Conservation (phyloP, 169 alveolate genomes). For the Eimeria maxima region DNA sequence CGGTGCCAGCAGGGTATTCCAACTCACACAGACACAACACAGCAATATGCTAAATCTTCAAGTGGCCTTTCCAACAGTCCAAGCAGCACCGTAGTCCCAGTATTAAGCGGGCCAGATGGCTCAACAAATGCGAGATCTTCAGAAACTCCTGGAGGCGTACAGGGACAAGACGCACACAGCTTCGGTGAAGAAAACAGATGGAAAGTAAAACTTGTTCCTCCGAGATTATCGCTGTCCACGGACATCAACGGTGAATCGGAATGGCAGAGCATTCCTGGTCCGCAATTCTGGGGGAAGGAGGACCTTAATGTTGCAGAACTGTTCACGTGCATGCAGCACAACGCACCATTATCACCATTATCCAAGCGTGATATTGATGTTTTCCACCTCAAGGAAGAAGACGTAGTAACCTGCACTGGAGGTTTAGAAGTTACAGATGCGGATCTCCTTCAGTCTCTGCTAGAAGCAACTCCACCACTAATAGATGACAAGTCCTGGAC, state of each 20-base stretch:
- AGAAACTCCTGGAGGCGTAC: neutral
- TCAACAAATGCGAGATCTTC: neutral
- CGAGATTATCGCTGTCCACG: neutral
- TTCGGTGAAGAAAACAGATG: neutral
- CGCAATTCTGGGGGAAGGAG: constrained; percentile 65
- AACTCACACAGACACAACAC: neutral
- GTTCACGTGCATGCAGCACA: constrained; percentile 47
- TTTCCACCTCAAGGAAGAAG: constrained; percentile 50
- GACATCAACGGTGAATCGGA: constrained; percentile 49
- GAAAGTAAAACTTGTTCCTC: constrained; percentile 19
- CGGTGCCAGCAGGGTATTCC: neutral
- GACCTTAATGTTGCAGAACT: constrained; percentile 16
- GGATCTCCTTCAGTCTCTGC: constrained; percentile 41
- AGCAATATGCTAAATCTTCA: neutral
- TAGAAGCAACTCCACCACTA: constrained; percentile 63
- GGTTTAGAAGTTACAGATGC: constrained; percentile 56
- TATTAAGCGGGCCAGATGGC: neutral
- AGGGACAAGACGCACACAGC: neutral
- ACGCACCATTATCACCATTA: constrained; percentile 6
- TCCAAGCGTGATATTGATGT: constrained; percentile 54
- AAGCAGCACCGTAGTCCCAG: neutral
- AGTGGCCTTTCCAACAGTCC: neutral
- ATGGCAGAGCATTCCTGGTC: constrained; percentile 49
- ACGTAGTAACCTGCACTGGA: constrained; percentile 51
- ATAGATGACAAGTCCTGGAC: constrained; percentile 23